Evolutionary conservation across 2,329 filamentous ascomycete genomes (phyloP).

Genomic region (Lomentospora prolificans): DNA sequence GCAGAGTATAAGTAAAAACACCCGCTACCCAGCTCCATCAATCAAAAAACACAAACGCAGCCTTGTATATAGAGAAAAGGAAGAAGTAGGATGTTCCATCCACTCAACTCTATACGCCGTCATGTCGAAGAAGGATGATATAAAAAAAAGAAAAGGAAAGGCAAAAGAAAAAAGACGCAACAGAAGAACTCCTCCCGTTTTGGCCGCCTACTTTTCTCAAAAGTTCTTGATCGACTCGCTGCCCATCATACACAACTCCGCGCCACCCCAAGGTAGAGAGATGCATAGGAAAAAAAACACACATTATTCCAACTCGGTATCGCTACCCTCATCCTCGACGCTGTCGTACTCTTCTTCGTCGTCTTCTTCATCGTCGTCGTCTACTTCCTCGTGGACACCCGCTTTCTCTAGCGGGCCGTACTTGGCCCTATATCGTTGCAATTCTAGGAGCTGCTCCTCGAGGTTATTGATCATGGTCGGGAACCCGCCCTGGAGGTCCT

Average conservation of each 20-base stretch:
- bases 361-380: neutral
- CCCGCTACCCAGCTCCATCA: neutral
- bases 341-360: conserved; percentile 8
- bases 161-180: neutral
- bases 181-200: neutral
- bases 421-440: conserved; percentile 48
- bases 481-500: conserved; percentile 72
- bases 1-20: neutral
- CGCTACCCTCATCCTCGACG: conserved; percentile 18
- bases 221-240: neutral
- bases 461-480: conserved; percentile 56
- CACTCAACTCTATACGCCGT: neutral
- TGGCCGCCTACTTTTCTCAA: neutral
- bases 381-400: neutral
- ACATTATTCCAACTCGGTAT: conserved; percentile 21
- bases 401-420: conserved; percentile 32
- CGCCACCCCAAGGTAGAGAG: neutral
- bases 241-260: conserved; percentile 2
- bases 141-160: conserved; percentile 8
- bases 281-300: conserved; percentile 5
- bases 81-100: too few species aligned
- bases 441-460: conserved; percentile 49
- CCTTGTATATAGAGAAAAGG: neutral
- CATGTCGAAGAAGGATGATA: neutral
- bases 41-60: conserved; percentile 7